Base-by-base conservation (phyloP, 257 asterid species). In the Plantago elongata region DNA sequence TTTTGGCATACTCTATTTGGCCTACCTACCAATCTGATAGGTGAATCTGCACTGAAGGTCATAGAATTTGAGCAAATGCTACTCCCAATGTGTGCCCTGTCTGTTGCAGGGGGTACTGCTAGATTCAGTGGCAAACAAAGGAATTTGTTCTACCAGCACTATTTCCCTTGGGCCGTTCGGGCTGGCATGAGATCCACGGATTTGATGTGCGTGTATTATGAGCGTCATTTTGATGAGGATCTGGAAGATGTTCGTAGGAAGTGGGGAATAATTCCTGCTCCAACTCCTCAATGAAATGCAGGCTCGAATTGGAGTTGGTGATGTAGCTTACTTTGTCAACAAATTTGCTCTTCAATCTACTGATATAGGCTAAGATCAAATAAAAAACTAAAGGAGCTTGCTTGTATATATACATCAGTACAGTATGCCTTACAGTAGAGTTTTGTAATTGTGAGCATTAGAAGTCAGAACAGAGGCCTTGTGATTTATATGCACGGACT, bases 41-140 rank as follows among this genome's bases (percentile, higher is more conserved):
- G 99, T 61, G 99, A 93, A 78, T 83, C 95, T 37, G 85, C 96
- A 3, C 61, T 93, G 13, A 93, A 93, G 65, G 97, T 93, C 45
- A 85, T 93, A 40, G 99, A 93, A 66, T 93, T 89, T 38, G 91
- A 93, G 76, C 99, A 93, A 78, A 89, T 89, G 96, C 70, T 84
- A 17, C 96, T 93, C 63, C 96, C 99, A 29, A 85, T 93, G 99
- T 93, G 97, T 59, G 81, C 89, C 65, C 74, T 89, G 56, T 89
- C 97, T 17, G 95, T 93, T 45, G 74, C 79, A 0, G 97, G 97
- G 34, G 97, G 97, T 13, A 84, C 94, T 14, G 84, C 87, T n/a
- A 77, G 95, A 72, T 89, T 93, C 78, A 89, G 74, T 15, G 79
- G 64, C 30, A 80, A 59, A 72, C 97, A 85, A 69, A 80, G 97